Conservation (phyloP, 306 rosid genomes). For the Geum urbanum region DNA sequence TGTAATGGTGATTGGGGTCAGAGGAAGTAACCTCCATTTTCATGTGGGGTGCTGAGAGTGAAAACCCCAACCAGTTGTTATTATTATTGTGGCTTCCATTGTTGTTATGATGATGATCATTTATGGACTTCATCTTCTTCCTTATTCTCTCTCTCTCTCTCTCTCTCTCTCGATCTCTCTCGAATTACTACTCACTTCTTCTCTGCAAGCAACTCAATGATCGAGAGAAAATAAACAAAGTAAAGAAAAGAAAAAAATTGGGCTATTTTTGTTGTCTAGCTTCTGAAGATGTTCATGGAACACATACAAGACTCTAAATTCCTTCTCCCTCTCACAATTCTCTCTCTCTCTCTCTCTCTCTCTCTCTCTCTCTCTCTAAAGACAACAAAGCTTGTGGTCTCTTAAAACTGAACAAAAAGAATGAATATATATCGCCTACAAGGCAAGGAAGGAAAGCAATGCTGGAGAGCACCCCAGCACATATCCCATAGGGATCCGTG, state of each 20-base stretch:
- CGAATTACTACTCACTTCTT: slow-evolving; percentile 5
- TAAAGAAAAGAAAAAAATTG: background rate
- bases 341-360: background rate
- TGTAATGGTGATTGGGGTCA: slow-evolving; percentile 32
- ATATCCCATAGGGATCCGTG: slow-evolving; percentile 99
- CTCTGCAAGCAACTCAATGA: slow-evolving; percentile 47
- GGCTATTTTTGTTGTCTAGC: slow-evolving; percentile 38
- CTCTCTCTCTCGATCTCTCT: slow-evolving; percentile 16
- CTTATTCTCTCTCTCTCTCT: slow-evolving; percentile 4
- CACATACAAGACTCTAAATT: background rate
- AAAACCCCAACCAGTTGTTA: slow-evolving; percentile 79
- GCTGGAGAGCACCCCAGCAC: slow-evolving; percentile 50
- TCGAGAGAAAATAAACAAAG: slow-evolving; percentile 50
- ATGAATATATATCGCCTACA: slow-evolving; percentile 33
- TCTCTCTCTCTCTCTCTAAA: slow-evolving; percentile 10
- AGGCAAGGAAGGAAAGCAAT: slow-evolving; percentile 31
- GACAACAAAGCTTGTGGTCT: slow-evolving; percentile 46
- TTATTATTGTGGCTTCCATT: slow-evolving; percentile 29
- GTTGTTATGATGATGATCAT: slow-evolving; percentile 36
- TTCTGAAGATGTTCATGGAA: background rate
- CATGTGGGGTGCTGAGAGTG: slow-evolving; percentile 90
- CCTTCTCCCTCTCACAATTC: no score
- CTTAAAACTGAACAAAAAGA: slow-evolving; percentile 82
- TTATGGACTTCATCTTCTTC: slow-evolving; percentile 60
- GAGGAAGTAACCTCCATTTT: slow-evolving; percentile 61